phyloP scores from a whole-genome alignment of 441 rosid species.

The Populus tomentosa region DNA sequence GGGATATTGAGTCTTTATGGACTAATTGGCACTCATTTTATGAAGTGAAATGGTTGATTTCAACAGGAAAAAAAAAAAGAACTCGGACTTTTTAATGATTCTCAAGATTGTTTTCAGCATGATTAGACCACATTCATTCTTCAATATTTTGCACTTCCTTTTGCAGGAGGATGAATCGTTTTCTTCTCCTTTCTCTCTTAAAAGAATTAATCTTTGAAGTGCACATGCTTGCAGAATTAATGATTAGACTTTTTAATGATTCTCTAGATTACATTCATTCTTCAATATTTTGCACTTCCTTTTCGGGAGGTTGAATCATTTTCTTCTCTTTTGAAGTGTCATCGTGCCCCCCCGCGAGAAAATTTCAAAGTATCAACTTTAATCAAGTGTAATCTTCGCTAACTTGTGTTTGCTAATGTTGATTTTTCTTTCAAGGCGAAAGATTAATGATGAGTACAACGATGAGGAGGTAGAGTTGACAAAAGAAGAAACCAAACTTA shows the following conservation, averaged over 20 bases:
- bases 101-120: neutral
- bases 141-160: neutral
- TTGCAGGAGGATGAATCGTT: neutral
- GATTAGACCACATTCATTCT: neutral
- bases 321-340: neutral
- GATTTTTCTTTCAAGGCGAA: constrained; percentile 51
- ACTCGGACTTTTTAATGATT: neutral
- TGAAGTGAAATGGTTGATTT: neutral
- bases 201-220: neutral
- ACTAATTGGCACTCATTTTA: neutral
- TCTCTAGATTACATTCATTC: neutral
- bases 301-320: neutral
- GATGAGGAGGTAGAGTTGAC: constrained; percentile 84
- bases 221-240: neutral
- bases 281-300: neutral
- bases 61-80: neutral
- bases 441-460: constrained; percentile 75
- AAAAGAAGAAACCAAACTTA: constrained; percentile 50
- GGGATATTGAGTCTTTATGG: neutral
- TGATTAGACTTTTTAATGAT: neutral
- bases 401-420: neutral
- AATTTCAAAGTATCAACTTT: neutral
- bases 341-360: no score
- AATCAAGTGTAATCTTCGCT: neutral
- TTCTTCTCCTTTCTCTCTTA: neutral